Evolutionary conservation across 768 basidiomycete species (phyloP), one percentile per base, ranked within the genome.

Genomic region (Exidia glandulosa): DNA sequence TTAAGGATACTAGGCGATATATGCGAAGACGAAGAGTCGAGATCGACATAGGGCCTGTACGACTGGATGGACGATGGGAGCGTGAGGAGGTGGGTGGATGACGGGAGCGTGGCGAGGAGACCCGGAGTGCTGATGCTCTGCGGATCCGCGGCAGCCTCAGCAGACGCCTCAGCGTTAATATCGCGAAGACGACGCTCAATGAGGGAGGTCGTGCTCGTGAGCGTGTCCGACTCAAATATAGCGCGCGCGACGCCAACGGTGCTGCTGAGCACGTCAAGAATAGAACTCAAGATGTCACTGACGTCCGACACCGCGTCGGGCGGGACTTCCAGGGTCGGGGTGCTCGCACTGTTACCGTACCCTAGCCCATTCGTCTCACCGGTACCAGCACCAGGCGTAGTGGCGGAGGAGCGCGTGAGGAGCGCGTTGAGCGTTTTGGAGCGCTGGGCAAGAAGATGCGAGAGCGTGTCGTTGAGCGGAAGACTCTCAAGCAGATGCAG

Each of bases 401-500:
- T n/a, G 63, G 30, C 60, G 5, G 64, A 59, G 56, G 60, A 29
- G 45, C 58, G 64, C 1, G 62, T 34, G 2, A 84, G 73, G 27
- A 77, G 60, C 12, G 71, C 65, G 25, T 81, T 76, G 4, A 90
- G 70, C 2, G 81, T 78, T 68, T 81, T 83, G 29, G 80, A 76
- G 7, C 89, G 81, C 69, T 96, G 92, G 0, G 77, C 70, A 3
- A 96, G 80, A 60, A 90, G 81, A 3, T 86, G 79, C 3, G 78
- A 73, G 32, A 94, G 74, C 0, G 88, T 85, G 56, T 94, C 90
- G 25, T 75, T 69, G 9, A 94, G 73, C 5, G 93, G 88, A 52
- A 86, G 78, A 5, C 90, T 91, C 66, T 96, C 94, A 30, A 97
- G 79, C n/a, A 96, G 78, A 69, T 94, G 86, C 47, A 97, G 79